A percentile compares a stretch with the other conserved stretches of the same genome.
Conservation (phyloP, 306 rosid genomes). For the Trichosanthes truncata region DNA sequence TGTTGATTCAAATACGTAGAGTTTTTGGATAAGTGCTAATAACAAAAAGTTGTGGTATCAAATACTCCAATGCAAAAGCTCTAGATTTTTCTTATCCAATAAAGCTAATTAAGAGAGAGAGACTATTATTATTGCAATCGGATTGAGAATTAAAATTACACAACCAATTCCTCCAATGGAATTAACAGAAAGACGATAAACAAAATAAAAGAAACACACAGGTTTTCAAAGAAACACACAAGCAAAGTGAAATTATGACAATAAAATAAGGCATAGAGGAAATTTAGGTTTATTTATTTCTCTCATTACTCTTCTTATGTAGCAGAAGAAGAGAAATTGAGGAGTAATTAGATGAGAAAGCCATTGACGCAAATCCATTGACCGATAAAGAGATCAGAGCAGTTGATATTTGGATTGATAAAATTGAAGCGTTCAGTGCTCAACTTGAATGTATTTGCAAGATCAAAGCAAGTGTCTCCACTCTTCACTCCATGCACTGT, state of each 20-base stretch:
- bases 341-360: background rate
- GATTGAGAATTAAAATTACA: background rate
- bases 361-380: constrained; percentile 36
- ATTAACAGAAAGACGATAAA: background rate
- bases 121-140: background rate
- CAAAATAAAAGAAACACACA: background rate
- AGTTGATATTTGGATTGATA: constrained; percentile 34
- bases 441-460: constrained; percentile 13
- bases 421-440: background rate
- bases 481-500: constrained; percentile 9
- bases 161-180: background rate
- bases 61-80: background rate
- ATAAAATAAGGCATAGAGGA: background rate
- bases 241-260: background rate
- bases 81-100: background rate
- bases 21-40: background rate
- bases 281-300: background rate
- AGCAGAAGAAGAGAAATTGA: too few species aligned
- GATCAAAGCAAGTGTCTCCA: constrained; percentile 29
- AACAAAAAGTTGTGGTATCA: background rate
- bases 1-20: background rate
- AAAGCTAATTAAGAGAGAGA: background rate
- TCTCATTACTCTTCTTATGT: too few species aligned
- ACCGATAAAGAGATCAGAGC: constrained; percentile 28
- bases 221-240: background rate